Percentiles rank a stretch among this genome's conserved stretches.
Conservation (phyloP, 108 stramenopile genomes). For the Nitzschia inconspicua region DNA sequence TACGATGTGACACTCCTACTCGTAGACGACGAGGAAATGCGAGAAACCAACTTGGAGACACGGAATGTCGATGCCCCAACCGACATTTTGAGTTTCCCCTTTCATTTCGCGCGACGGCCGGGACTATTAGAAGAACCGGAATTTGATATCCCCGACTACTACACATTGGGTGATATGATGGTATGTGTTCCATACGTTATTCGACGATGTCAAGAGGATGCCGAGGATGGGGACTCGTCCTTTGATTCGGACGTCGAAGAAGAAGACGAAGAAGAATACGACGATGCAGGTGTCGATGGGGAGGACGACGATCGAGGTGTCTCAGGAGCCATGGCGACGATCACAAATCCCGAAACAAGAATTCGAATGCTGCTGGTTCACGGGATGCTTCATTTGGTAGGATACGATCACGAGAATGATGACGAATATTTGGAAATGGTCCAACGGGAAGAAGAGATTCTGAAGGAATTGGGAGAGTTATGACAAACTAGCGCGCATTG, state of each 20-base stretch:
- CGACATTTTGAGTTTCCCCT: slow-evolving; percentile 87
- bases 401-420: slow-evolving; percentile 93
- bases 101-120: slow-evolving; percentile 48
- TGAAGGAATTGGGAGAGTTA: slow-evolving; percentile 47
- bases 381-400: slow-evolving; percentile 93
- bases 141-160: slow-evolving; percentile 73
- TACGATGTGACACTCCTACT: slow-evolving; percentile 65
- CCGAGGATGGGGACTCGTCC: slow-evolving; percentile 24
- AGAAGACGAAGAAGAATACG: no score
- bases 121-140: slow-evolving; percentile 62
- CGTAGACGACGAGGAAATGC: slow-evolving; percentile 71
- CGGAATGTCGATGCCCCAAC: slow-evolving; percentile 68
- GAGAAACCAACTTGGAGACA: slow-evolving; percentile 62
- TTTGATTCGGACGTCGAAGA: slow-evolving; percentile 60
- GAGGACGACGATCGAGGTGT: slow-evolving; percentile 77
- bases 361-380: slow-evolving; percentile 84
- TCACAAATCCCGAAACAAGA: slow-evolving; percentile 48
- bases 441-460: slow-evolving; percentile 22
- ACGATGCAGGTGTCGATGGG: background rate
- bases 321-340: slow-evolving; percentile 78
- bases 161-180: slow-evolving; percentile 89
- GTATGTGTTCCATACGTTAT: slow-evolving; percentile 87
- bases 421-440: slow-evolving; percentile 89
- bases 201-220: slow-evolving; percentile 21
- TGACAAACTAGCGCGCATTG: no score